phyloP scores from a whole-genome alignment of 306 rosid species.

The Prunus persica region DNA sequence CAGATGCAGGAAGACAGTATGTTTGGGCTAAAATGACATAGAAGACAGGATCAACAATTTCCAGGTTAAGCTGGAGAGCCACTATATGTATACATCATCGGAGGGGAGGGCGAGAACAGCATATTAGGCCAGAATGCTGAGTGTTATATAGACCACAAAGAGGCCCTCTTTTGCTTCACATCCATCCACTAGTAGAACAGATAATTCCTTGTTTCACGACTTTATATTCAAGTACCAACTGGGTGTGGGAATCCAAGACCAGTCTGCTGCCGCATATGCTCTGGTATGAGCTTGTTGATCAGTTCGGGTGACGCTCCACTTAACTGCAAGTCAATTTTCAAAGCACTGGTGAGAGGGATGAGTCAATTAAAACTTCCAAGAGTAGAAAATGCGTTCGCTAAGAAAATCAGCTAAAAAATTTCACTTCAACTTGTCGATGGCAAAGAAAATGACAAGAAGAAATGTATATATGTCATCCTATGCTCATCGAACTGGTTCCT shows the following conservation, averaged over 20 bases:
- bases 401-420: background rate
- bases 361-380: background rate
- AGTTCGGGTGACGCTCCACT: slow-evolving; percentile 72
- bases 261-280: slow-evolving; percentile 66
- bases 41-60: slow-evolving; percentile 34
- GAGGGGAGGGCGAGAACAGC: slow-evolving; percentile 48
- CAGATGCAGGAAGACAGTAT: slow-evolving; percentile 28
- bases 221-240: slow-evolving; percentile 49
- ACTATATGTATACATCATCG: slow-evolving; percentile 57
- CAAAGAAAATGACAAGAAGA: background rate
- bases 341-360: background rate
- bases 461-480: background rate
- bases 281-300: slow-evolving; percentile 80
- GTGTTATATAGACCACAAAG: slow-evolving; percentile 40
- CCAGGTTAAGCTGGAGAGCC: slow-evolving; percentile 49
- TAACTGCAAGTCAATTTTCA: slow-evolving; percentile 43
- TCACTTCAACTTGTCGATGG: background rate
- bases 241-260: slow-evolving; percentile 52
- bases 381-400: background rate
- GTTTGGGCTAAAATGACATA: slow-evolving; percentile 41
- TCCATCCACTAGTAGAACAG: slow-evolving; percentile 31
- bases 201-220: slow-evolving; percentile 39
- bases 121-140: slow-evolving; percentile 41
- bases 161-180: slow-evolving; percentile 40
- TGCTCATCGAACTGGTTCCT: background rate